Evolutionary conservation across 768 basidiomycete genomes (phyloP), one percentile per base, ranked within the genome.

Genomic region (Tylopilus rubrobrunneus): DNA sequence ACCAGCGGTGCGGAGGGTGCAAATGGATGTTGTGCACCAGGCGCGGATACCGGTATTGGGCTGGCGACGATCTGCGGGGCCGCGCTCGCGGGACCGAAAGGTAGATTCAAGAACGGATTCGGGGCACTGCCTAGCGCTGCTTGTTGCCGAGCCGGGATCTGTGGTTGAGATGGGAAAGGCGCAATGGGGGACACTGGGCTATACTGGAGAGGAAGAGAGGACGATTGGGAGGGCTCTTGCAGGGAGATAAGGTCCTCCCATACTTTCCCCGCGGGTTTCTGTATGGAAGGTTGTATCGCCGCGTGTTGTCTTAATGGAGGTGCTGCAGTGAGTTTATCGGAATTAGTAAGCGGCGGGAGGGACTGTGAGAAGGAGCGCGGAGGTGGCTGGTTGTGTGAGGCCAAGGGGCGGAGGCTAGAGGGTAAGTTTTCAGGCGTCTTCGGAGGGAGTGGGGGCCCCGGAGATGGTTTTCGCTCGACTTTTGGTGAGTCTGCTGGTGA

Each of bases 201-300:
- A 42, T 67, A 69, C 47, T 73, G 83, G 11, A 85, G 72, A 12
- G 83, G 79, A 14, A 82, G 76, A 15, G 69, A 76, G n/a, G 73
- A 67, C 12, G 68, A 63, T 31, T 64, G 60, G 14, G 69, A 52
- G n/a, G 75, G 70, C 15, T 52, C 63, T 54, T 79, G 79, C 28
- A 81, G 69, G 41, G 77, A 76, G 55, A 79, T 64, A 14, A 86
- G 70, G 62, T 86, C 84, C 34, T 77, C 73, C 84, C 83, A 85
- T n/a, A 82, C 76, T 46, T 73, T 72, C n/a, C 67, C 61, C n/a
- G 52, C 23, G 23, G 62, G 60, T 31, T 63, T 59, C 48, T 53
- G 57, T 28, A 49, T 50, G 19, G 63, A 55, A 49, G 61, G 56
- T 28, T 50, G 63, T 15, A 36, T 33, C 23, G 15, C 21, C 5